Evolutionary conservation across 192 early-diverging fungal species (phyloP), one percentile per base, ranked within the genome.

Genomic region (Coemansia sp.): DNA sequence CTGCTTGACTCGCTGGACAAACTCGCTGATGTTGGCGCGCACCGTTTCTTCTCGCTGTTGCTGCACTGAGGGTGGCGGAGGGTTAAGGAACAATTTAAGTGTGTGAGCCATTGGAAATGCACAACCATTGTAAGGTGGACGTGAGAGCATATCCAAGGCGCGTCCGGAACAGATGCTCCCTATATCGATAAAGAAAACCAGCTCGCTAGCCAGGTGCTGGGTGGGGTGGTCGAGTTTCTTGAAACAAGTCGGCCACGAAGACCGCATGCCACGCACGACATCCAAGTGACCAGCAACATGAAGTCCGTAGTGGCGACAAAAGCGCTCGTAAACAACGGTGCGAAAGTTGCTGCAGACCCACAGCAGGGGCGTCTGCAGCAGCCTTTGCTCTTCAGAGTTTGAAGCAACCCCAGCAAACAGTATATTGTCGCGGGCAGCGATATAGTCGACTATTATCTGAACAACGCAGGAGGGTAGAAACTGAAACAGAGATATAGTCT

Each of bases 331-430:
- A 32, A 52, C 48, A 5, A 14, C 26, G 15, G 14, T 12, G 4
- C 48, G 48, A n/a, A 52, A 33, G 26, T 27, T 52, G 48, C 14
- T 27, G 2, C 48, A 52, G 27, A 52, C 48, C 48, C 48, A 52
- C 15, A 52, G 26, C 24, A 52, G 17, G 3, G 48, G 48, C 15
- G 32, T 27, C 27, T n/a, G 48, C 26, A 52, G 26, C 48, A 12
- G 3, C 48, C 11, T 27, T 32, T 32, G 48, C 48, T 52, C 48
- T 10, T 2, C 26, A 2, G 48, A 32, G 26, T 2, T 15, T 15
- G 21, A 32, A 2, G 11, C 11, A 32, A n/a, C 48, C n/a, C 48
- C 48, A 5, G 21, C 48, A 27, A 52, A 52, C 24, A n/a, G 0
- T 17, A 52, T 29, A 14, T 27, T 1, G 32, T 17, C 26, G 15